Base-by-base conservation (phyloP, 345 rosid species). In the Psidium guajava region DNA sequence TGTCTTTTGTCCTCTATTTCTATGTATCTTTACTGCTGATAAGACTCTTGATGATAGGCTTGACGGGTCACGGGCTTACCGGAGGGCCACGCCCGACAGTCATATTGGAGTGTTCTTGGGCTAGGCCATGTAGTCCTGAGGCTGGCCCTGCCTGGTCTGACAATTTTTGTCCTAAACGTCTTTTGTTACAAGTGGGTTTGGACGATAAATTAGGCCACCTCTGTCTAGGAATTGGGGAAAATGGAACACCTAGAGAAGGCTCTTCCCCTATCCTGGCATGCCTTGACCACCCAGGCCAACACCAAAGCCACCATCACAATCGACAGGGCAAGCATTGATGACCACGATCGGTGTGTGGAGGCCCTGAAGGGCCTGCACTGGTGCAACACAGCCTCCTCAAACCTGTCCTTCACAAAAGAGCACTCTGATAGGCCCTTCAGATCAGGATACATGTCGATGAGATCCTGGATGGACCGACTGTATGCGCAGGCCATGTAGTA, bases 361-460 rank as follows among this genome's bases (percentile, higher is more conserved):
- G 32, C 82, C 86, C 47, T 87, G 15, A 91, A 84, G 6, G 95
- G 88, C 85, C 83, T 88, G 91, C 97, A 94, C 15, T 93, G 93
- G 56, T 88, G 89, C 64, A 81, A 49, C 59, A 87, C 87, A 18
- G 92, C 81, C 49, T 87, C 91, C 3, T 93, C 85, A 32, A 93
- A 84, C 82, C 92, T 85, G 80, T 50, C 85, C 87, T 93, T 93
- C 83, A 93, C 87, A 54, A 84, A 85, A 36, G 81, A 89, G 84
- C 97, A 93, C 51, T 89, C 86, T 15, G 93, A 87, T 85, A 94
- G 85, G 89, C 86, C 86, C 84, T 88, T 89, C 73, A 94, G 83
- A 81, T 92, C 93, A 6, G 95, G 95, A 58, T 86, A 93, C 11
- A 92, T 87, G 47, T 89, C 82, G 0, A 94, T 74, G 92, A 93